Conservation (phyloP, 441 rosid genomes). For the Populus trichocarpa region DNA sequence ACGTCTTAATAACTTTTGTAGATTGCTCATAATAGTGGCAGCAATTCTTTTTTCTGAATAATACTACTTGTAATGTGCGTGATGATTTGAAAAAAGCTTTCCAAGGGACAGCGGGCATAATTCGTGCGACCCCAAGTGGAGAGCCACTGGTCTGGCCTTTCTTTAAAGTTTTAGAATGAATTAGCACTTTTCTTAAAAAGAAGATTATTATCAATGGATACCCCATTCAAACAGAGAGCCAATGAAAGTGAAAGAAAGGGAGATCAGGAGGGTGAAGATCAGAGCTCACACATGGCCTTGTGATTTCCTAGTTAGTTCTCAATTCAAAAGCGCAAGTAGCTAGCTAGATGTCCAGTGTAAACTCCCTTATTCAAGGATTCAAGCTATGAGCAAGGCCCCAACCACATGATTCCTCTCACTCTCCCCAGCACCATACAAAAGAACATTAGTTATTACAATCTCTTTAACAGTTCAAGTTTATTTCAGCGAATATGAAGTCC, state of each 20-base stretch:
- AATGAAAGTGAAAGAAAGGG: not conserved
- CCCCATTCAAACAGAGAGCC: not conserved
- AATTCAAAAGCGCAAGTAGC: too few relatives aligned
- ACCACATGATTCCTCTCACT: not conserved
- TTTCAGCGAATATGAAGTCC: too few relatives aligned
- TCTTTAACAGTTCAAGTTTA: too few relatives aligned
- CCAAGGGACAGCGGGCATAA: constrained; percentile 15
- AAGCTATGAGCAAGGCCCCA: not conserved
- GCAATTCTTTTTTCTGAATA: not conserved
- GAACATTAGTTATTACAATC: too few relatives aligned
- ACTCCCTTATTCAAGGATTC: not conserved
- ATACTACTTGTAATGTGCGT: not conserved
- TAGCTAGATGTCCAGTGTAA: too few relatives aligned
- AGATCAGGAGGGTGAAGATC: not conserved
- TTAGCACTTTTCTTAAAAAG: constrained; percentile 10
- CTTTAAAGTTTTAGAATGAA: constrained; percentile 2
- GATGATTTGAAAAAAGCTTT: constrained; percentile 8
- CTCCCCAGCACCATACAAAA: too few relatives aligned
- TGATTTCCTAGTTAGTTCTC: not conserved
- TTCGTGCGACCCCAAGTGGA: constrained; percentile 14
- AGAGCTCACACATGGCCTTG: not conserved
- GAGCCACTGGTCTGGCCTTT: constrained; percentile 1
- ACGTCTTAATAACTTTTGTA: constrained; percentile 20
- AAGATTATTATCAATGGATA: not conserved
- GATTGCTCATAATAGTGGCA: constrained; percentile 11